Conservation (phyloP, 257 asterid genomes). For the Jaltomata sinuosa region DNA sequence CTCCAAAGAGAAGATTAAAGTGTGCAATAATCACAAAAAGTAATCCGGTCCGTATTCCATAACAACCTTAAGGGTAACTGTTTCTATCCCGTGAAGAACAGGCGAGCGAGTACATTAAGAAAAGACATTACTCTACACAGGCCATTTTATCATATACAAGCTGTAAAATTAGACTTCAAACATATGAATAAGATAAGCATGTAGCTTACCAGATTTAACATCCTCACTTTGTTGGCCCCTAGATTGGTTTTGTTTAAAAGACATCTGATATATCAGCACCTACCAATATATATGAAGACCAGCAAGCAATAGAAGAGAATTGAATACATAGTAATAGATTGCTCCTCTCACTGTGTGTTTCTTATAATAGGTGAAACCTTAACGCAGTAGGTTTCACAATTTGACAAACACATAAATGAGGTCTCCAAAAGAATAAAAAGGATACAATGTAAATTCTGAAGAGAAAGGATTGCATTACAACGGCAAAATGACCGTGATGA, state of each 20-base stretch:
- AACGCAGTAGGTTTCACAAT: neutral
- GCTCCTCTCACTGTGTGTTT: neutral
- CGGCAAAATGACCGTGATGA: neutral
- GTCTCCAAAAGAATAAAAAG: neutral
- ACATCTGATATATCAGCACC: conserved; percentile 10
- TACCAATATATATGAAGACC: conserved; percentile 24
- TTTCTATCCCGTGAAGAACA: neutral
- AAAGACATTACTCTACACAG: neutral
- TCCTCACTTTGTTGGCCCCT: conserved; percentile 21
- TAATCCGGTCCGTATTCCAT: no score
- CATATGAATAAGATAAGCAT: no score
- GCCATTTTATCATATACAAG: neutral
- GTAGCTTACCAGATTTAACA: conserved; percentile 31
- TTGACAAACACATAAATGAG: neutral
- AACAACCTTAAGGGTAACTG: neutral
- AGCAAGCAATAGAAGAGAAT: conserved; percentile 22
- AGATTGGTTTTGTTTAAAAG: conserved; percentile 12
- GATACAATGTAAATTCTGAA: neutral
- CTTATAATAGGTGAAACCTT: neutral
- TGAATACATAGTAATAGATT: conserved; percentile 8
- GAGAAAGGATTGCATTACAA: neutral
- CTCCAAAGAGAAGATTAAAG: neutral
- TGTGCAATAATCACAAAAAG: neutral
- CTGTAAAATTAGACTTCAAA: neutral
- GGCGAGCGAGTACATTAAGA: neutral